Conservation (phyloP, 495 filamentous ascomycete genomes). For the Wilcoxina mikolae region DNA sequence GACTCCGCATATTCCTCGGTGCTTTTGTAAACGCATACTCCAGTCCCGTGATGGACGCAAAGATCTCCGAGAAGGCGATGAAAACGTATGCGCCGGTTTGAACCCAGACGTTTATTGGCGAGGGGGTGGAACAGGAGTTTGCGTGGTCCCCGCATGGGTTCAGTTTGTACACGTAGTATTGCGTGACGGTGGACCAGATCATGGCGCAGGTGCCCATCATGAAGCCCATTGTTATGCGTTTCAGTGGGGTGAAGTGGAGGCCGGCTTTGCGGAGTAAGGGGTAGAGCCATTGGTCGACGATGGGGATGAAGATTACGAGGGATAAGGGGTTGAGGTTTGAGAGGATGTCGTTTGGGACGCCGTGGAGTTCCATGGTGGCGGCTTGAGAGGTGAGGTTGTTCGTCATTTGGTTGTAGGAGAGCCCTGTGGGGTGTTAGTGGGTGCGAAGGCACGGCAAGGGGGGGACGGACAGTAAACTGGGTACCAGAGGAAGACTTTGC, state of each 20-base stretch:
- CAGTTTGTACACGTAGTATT: slow-evolving; percentile 55
- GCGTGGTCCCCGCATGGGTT: slow-evolving; percentile 43
- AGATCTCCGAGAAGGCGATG: slow-evolving; percentile 59
- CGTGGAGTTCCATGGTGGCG: slow-evolving; percentile 51
- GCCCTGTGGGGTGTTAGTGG: slow-evolving; percentile 16
- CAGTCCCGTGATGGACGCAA: slow-evolving; percentile 48
- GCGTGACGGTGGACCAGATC: slow-evolving; percentile 49
- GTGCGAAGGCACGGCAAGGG: background rate
- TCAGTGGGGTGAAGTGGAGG: slow-evolving; percentile 57
- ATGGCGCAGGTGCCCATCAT: slow-evolving; percentile 45
- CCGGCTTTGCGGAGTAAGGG: slow-evolving; percentile 46
- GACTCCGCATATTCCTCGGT: slow-evolving; percentile 59
- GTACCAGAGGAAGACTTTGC: slow-evolving; percentile 50
- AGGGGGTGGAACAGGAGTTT: slow-evolving; percentile 33
- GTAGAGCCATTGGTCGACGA: slow-evolving; percentile 55
- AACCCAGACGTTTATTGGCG: slow-evolving; percentile 46
- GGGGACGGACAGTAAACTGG: slow-evolving; percentile 36
- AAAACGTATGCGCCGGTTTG: slow-evolving; percentile 48
- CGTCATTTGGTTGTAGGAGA: slow-evolving; percentile 34
- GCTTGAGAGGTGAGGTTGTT: slow-evolving; percentile 69
- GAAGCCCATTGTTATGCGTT: slow-evolving; percentile 58
- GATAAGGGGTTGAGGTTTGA: slow-evolving; percentile 64
- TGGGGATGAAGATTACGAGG: slow-evolving; percentile 64
- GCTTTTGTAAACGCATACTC: slow-evolving; percentile 62
- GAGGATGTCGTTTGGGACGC: slow-evolving; percentile 61